Base-by-base conservation (phyloP, 2,329 filamentous ascomycete genomes). In the Stagonosporopsis rhizophila region DNA sequence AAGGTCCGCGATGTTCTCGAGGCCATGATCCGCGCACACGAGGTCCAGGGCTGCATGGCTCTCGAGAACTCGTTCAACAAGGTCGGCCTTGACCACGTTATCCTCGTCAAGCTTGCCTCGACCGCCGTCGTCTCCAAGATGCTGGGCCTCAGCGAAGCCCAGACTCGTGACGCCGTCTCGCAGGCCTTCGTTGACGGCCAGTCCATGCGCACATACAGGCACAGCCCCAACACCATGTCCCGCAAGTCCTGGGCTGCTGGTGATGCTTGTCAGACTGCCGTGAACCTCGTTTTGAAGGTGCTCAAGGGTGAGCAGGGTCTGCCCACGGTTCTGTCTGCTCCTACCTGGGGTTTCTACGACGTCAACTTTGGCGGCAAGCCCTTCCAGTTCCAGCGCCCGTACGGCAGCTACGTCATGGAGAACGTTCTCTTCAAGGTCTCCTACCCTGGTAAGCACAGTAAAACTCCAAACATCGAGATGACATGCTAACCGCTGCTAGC, bases 371-470 rank as follows among this genome's bases (percentile, higher is more conserved):
- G 93, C 82, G 92, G 92, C 80, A 92, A 96, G 79, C 69, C 70
- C 30, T 99, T 99, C 77, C 83, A 92, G 78, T 99, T 97, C 85
- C 94, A 98, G 84, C 88, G 95, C 61, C 87, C 89, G 56, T 99
- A 99, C 75, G 94, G 93, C 75, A 96, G 90, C 83, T 99, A 99
- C 79, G 95, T 99, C 66, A 99, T 99, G 95, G 95, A 99, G 87
- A 99, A 98, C 74, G 92, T 99, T 59, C 88, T 99, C 63, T 99
- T 99, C 89, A 99, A 99, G 87, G 95, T 99, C 59, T 99, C 95
- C 41, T 98, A 97, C 78, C 94, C 94, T 74, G 90, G 90, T 92
- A 82, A 76, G 85, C 73, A 34, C 46, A 55, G 47, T 44, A 19
- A 17, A 27, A 6, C 14, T 25, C 14, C 8, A 19, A 27, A 9